Evolutionary conservation across 495 filamentous ascomycete genomes (phyloP).

Genomic region (Arthonia radiata): DNA sequence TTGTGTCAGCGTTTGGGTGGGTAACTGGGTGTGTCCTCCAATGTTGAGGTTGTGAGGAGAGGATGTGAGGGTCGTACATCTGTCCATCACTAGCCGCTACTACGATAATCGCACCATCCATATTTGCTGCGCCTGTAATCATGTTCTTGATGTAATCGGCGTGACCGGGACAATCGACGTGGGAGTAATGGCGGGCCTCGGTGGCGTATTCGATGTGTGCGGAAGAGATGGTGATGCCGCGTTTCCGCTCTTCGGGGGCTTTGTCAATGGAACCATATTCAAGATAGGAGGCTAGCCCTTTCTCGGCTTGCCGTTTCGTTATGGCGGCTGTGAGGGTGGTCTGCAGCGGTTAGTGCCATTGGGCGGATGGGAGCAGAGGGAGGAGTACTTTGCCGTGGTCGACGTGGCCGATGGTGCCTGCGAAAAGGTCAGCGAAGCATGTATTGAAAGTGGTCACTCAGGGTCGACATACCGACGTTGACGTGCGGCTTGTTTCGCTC

Average conservation of each 20-base stretch:
- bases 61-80: constrained; percentile 32
- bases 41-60: no score
- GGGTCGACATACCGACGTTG: constrained; percentile 52
- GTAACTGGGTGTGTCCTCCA: no score
- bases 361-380: constrained; percentile 4
- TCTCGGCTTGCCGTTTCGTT: constrained; percentile 85
- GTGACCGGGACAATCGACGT: constrained; percentile 98
- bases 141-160: constrained; percentile 99
- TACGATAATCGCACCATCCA: constrained; percentile 96
- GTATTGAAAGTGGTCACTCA: constrained; percentile 1
- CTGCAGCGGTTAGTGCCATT: constrained; percentile 22
- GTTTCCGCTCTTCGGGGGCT: constrained; percentile 94
- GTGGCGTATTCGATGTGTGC: constrained; percentile 97
- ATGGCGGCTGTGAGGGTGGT: constrained; percentile 95
- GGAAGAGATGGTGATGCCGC: constrained; percentile 97
- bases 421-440: constrained; percentile 4
- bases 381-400: constrained; percentile 83
- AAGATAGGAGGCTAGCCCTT: constrained; percentile 78
- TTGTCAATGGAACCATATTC: constrained; percentile 97
- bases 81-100: constrained; percentile 96
- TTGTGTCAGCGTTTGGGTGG: no score
- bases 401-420: constrained; percentile 95
- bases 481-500: constrained; percentile 90
- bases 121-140: constrained; percentile 92
- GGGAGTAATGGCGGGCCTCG: constrained; percentile 78